Evolutionary conservation across 2,329 filamentous ascomycete genomes (phyloP), one percentile per base, ranked within the genome.

Genomic region (Hyphodiscus sp.): DNA sequence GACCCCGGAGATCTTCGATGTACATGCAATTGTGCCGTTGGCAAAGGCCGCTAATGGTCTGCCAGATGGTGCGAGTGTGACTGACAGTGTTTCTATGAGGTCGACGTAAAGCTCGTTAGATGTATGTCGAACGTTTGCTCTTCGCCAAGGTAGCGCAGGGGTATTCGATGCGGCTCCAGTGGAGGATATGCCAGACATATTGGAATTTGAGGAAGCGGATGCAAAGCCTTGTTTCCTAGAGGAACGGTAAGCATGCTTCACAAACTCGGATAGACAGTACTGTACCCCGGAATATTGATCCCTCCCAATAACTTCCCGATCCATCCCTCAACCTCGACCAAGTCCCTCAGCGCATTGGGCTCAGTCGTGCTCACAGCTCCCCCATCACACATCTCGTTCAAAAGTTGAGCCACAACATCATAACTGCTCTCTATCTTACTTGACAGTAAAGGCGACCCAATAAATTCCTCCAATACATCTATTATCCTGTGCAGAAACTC

Each of bases 51-150:
- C 85, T 20, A 99, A 77, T 1, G 92, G 86, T 15, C 91, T 80
- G 4, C 94, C 94, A 0, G 91, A 96, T 0, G 94, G 94, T 0
- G 94, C 91, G 43, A 97, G 79, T 0, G 87, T 96, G 42, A 96
- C 89, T 1, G 85, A 82, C 0, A 99, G 76, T 1, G 89, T 90
- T 73, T 99, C 94, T 57, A 99, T 83, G 13, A 99, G 83, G 68
- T 99, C 94, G 53, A 96, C 92, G 69, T 97, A 97, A 61, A 99
- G 78, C 70, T 99, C 94, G 71, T 97, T 99, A 52, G 89, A 95
- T 3, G 92, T 97, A 70, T 99, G 94, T 16, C 91, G 81, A 50
- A 99, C 94, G 65, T 96, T 96, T 41, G 89, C 83, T 56, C 91
- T 80, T 57, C 94, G 82, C 94, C 94, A 99, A 1, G 91, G 91